Conservation (phyloP, 352 stramenopile species). For the Phytophthora palmivora region DNA sequence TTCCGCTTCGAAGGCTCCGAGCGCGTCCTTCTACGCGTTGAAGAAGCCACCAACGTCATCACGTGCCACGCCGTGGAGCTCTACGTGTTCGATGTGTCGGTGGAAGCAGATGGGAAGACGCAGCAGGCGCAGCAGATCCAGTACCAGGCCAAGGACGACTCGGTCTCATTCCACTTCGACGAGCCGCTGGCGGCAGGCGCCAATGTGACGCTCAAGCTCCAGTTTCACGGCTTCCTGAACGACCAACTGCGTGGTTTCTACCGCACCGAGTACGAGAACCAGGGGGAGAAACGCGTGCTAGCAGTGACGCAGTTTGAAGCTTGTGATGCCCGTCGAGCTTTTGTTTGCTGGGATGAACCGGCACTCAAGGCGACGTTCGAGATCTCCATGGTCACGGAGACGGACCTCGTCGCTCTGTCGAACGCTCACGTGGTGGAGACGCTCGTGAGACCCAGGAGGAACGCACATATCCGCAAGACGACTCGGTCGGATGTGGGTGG, state of each 20-base stretch:
- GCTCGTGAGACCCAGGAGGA: conserved; percentile 61
- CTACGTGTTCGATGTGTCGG: conserved; percentile 76
- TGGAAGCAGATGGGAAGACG: conserved; percentile 35
- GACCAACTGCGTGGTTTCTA: conserved; percentile 98
- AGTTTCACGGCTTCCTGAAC: conserved; percentile 83
- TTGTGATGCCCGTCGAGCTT: conserved; percentile 92
- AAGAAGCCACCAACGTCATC: conserved; percentile 76
- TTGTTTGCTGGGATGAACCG: conserved; percentile 99
- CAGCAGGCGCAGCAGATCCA: conserved; percentile 55
- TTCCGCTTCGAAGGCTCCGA: conserved; percentile 81
- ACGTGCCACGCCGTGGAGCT: conserved; percentile 96
- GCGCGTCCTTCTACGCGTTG: conserved; percentile 57
- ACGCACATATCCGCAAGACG: conserved; percentile 57
- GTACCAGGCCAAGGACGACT: conserved; percentile 59
- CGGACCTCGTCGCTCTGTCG: conserved; percentile 91
- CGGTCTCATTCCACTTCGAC: conserved; percentile 65
- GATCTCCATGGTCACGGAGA: conserved; percentile 93
- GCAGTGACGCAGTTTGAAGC: conserved; percentile 89
- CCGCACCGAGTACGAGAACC: conserved; percentile 92
- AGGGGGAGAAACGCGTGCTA: conserved; percentile 93
- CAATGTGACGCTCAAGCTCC: conserved; percentile 47
- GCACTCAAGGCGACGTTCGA: conserved; percentile 95
- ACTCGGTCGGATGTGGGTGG: conserved; percentile 45
- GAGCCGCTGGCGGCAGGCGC: conserved; percentile 43
- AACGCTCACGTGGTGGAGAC: conserved; percentile 97